Base-by-base conservation (phyloP, 257 asterid species). In the Penstemon newberryi region DNA sequence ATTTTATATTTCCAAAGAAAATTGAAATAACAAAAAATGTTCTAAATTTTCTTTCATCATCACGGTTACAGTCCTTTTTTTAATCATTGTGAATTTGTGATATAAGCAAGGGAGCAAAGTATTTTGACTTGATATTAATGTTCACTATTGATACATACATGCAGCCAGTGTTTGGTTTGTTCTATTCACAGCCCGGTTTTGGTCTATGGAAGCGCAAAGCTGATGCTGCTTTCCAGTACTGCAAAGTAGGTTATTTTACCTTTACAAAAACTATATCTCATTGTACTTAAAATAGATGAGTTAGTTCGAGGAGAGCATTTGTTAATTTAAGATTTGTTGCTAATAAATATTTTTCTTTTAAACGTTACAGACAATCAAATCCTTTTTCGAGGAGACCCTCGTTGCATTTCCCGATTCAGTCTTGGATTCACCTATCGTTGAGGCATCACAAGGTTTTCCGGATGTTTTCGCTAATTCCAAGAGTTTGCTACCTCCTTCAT, bases 101-200 rank as follows among this genome's bases (percentile, higher is more conserved):
- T 25, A 25, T 25, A 25, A 25, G 33, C 33, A 25, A 25, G 5
- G n/a, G 8, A 33, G 11, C 43, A 8, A 56, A 56, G 39, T 67
- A 50, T 52, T 61, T 70, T 45, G 41, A 53, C 63, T 3, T 55
- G 5, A 40, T 38, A 66, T 37, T 46, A 53, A 12, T 19, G 58
- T 18, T 47, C 18, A 52, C 11, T 54, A 9, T 63, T 36, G 73
- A 70, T 73, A 67, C 25, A 9, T 69, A 10, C 46, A 12, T 81
- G 84, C 87, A 90, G 98, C 98, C 98, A 75, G 72, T 90, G 87
- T 90, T 88, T 37, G 85, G 89, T 39, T 84, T 93, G 60, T 90
- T 90, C 77, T 87, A 87, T 72, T 66, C 87, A 40, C 92, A 82
- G 80, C 95, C 97, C 53, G 84, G 96, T 79, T 88, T 83, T 71